Base-by-base conservation (phyloP, 1,284 basidiomycete genomes). In the Cutaneotrichosporon cavernicola region DNA sequence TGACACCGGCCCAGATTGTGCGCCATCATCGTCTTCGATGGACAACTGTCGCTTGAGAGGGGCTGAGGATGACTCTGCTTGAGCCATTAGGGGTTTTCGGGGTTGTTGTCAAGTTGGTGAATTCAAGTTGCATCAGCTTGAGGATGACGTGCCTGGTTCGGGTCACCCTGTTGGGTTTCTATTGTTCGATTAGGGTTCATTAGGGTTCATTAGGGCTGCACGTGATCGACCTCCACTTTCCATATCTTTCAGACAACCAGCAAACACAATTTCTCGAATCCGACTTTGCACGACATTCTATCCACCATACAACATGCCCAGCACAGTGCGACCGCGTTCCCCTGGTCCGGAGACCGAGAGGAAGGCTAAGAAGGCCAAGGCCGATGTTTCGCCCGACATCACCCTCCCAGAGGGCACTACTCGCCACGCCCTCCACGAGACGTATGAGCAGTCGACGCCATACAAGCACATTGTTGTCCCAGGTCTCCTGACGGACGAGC, bases 401-500 rank as follows among this genome's bases (percentile, higher is more conserved):
- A 68, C 65, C 30, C 60, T 72, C 13, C 76, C 76, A 1, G 60
- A 68, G 7, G 64, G 62, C 14, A 59, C 65, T 9, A 61, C 61
- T 14, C 61, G 75, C 31, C 57, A 63, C 6, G 63, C 62, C 4
- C 66, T 77, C 32, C 63, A 69, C 18, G 63, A 82, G 8, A 80
- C 81, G 56, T 95, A 96, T 79, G 73, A 80, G 9, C 70, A 80
- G 6, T 88, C 84, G 68, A 76, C 83, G 60, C 95, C 95, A 0
- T 98, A 89, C 85, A 90, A 90, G 79, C 89, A 97, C 80, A 88
- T 87, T 34, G 84, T 93, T 62, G 85, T 97, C 58, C 86, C 90
- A 56, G 87, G 88, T 67, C 85, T 99, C 31, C 90, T 98, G 81
- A 87, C 89, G 73, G 90, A 96, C 72, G 88, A 90, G 22, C 84